Conservation (phyloP, 805 yeast genomes). For the Sugiyamaella smithiae region DNA sequence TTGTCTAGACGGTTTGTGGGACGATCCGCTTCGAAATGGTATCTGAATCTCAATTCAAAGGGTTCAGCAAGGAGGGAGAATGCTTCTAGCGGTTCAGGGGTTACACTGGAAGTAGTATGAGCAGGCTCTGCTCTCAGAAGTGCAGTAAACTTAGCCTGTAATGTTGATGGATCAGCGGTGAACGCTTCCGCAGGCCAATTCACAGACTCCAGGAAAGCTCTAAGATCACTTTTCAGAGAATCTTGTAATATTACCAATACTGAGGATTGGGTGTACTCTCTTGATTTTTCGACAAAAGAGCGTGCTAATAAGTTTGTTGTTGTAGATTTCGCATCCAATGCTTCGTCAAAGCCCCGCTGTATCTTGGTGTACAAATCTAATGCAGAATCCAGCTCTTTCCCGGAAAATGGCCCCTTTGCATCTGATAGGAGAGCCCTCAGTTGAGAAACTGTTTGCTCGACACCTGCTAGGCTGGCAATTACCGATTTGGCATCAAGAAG, state of each 20-base stretch:
- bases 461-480: not conserved
- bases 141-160: not conserved
- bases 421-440: not conserved
- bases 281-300: not conserved
- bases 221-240: not conserved
- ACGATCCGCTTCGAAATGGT: slow-evolving; percentile 54
- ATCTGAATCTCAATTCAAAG: slow-evolving; percentile 50
- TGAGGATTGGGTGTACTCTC: not conserved
- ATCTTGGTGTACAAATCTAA: not conserved
- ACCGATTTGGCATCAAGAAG: not conserved
- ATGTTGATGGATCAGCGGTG: not conserved
- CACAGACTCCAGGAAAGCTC: not conserved
- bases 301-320: not conserved
- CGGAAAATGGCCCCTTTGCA: not conserved
- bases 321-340: not conserved
- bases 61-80: slow-evolving; percentile 46
- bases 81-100: slow-evolving; percentile 26
- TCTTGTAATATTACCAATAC: not conserved
- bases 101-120: not conserved
- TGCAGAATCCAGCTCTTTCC: not conserved
- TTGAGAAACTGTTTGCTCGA: not conserved
- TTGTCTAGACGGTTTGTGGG: slow-evolving; percentile 64
- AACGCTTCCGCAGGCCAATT: not conserved
- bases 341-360: not conserved
- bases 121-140: not conserved